Percentiles rank a stretch among this genome's conserved stretches.
These are phyloP conservation scores for Aechmea fasciata DNA, from an alignment of 176 grass and related monocot genomes.

Conservation along the genomic window DNA sequence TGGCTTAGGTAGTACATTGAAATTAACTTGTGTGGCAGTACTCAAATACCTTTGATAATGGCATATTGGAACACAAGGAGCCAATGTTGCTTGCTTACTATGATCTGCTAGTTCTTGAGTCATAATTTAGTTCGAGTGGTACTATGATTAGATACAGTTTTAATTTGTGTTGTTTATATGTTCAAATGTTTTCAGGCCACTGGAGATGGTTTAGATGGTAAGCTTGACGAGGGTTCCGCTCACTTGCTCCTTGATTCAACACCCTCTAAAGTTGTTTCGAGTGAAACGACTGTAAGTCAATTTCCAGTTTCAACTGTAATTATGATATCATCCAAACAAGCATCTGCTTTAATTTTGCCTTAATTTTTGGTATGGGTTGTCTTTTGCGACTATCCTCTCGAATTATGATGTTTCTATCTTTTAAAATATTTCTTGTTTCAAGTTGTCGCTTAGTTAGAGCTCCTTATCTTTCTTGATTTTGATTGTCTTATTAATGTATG, in stretches of 20 bases:
- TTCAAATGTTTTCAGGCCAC: slow-evolving; percentile 38
- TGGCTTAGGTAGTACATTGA: too few relatives aligned
- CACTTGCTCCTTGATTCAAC: slow-evolving; percentile 72
- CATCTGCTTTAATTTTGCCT: neutral
- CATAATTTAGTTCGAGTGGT: neutral
- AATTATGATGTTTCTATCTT: neutral
- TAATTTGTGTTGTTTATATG: slow-evolving; percentile 16
- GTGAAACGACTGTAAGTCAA: slow-evolving; percentile 72
- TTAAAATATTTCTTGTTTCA: too few relatives aligned
- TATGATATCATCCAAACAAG: slow-evolving; percentile 2
- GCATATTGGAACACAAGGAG: neutral
- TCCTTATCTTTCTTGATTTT: too few relatives aligned
- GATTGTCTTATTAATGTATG: too few relatives aligned
- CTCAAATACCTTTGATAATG: neutral
- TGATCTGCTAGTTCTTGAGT: neutral
- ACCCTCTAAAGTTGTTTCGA: slow-evolving; percentile 86
- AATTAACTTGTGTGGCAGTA: too few relatives aligned
- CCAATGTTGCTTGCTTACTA: neutral
- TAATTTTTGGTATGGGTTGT: neutral
- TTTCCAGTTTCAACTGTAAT: neutral
- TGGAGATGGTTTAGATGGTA: slow-evolving; percentile 74
- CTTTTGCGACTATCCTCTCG: neutral
- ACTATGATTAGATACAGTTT: neutral
- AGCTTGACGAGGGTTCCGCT: slow-evolving; percentile 78
- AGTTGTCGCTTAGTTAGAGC: too few relatives aligned